These are phyloP conservation scores for Gloeophyllum trabeum DNA, from an alignment of 768 basidiomycete genomes.

Conservation along the genomic window DNA sequence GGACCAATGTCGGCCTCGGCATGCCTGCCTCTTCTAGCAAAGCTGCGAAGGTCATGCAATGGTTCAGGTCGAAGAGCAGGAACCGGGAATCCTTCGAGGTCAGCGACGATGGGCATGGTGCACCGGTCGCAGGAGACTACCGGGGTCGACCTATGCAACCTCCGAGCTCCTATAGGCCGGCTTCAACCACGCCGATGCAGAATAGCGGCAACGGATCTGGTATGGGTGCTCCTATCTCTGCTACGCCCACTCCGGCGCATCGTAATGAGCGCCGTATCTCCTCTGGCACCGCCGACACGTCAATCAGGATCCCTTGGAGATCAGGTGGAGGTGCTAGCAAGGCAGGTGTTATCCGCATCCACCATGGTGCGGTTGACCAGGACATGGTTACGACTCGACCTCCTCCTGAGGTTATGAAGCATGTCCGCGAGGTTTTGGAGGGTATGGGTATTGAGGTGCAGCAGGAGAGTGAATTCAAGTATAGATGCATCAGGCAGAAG, in stretches of 20 bases:
- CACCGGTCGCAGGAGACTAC: neutral
- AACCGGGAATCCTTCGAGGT: constrained; percentile 16
- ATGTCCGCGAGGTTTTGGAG: constrained; percentile 68
- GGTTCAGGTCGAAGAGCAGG: constrained; percentile 81
- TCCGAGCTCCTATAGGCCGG: too few species aligned
- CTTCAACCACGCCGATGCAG: too few species aligned
- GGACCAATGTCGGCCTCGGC: constrained; percentile 17
- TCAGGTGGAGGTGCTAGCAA: too few species aligned
- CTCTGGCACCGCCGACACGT: constrained; percentile 12
- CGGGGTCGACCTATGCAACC: too few species aligned
- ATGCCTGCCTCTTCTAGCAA: constrained; percentile 73
- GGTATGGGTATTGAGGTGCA: constrained; percentile 88
- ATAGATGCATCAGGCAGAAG: constrained; percentile 75
- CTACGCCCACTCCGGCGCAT: too few species aligned
- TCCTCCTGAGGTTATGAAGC: constrained; percentile 82
- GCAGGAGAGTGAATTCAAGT: constrained; percentile 85
- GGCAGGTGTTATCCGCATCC: constrained; percentile 25
- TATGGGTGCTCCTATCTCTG: too few species aligned
- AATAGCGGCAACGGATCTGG: too few species aligned
- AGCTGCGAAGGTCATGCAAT: constrained; percentile 95
- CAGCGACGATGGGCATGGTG: neutral
- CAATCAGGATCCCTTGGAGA: too few species aligned
- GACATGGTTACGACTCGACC: constrained; percentile 75
- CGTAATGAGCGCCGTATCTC: too few species aligned
- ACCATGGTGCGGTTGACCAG: constrained; percentile 89